A percentile compares a stretch with the other conserved stretches of the same genome.
Evolutionary conservation across 2,329 filamentous ascomycete genomes (phyloP).

Genomic region (Fusarium staphyleae): DNA sequence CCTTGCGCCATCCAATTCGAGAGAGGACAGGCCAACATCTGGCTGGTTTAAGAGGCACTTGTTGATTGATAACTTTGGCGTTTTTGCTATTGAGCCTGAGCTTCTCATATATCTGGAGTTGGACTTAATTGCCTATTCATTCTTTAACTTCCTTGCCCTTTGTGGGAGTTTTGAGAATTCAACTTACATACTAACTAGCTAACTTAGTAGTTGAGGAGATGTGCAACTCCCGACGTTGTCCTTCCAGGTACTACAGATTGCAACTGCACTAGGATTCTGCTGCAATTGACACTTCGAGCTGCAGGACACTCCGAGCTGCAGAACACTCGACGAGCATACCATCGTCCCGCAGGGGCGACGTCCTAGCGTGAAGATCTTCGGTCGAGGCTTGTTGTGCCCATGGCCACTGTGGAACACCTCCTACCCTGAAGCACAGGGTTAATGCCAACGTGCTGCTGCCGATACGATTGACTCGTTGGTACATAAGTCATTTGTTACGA

Average conservation of each 20-base stretch:
- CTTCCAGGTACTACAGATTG: not conserved
- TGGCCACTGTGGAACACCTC: not conserved
- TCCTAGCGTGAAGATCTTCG: not conserved
- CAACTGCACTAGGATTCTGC: not conserved
- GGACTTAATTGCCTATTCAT: too few species aligned
- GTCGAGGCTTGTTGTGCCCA: not conserved
- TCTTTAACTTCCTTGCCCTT: too few species aligned
- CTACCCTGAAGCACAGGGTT: not conserved
- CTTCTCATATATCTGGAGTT: too few species aligned
- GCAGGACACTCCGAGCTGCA: not conserved
- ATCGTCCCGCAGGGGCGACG: constrained; percentile 6
- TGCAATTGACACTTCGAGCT: not conserved
- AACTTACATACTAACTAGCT: too few species aligned
- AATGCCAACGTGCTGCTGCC: not conserved
- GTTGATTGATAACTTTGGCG: too few species aligned
- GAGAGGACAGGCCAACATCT: too few species aligned
- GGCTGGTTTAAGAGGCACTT: too few species aligned
- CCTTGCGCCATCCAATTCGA: not conserved
- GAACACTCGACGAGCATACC: not conserved
- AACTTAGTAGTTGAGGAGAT: too few species aligned
- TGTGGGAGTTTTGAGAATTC: too few species aligned
- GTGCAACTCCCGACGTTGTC: not conserved
- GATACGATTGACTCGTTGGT: not conserved
- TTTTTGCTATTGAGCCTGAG: too few species aligned
- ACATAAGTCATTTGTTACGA: too few species aligned